phyloP scores from a whole-genome alignment of 768 basidiomycete genomes.

The Melanogaster broomeanus region DNA sequence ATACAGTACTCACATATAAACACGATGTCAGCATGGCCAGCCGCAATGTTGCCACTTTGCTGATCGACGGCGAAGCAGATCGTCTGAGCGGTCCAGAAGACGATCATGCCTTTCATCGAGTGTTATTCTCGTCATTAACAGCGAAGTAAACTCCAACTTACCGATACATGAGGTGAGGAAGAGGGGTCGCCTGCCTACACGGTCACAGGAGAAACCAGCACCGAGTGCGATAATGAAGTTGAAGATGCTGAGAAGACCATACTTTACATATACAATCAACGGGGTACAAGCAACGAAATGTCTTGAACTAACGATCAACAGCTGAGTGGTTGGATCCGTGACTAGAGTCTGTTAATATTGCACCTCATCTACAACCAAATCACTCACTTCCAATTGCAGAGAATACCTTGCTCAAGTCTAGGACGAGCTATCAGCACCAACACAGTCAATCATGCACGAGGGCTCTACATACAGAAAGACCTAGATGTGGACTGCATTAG shows the following conservation, averaged over 20 bases:
- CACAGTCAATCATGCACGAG: background rate
- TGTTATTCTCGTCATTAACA: constrained; percentile 32
- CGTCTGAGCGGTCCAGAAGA: constrained; percentile 42
- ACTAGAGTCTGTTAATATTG: constrained; percentile 26
- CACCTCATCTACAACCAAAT: background rate
- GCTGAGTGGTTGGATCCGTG: constrained; percentile 45
- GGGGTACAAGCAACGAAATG: background rate
- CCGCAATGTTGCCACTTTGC: constrained; percentile 22
- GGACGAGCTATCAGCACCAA: background rate
- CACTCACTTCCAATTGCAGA: constrained; percentile 46
- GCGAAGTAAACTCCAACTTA: constrained; percentile 19
- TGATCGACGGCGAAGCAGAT: constrained; percentile 36
- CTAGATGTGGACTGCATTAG: background rate
- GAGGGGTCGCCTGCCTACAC: constrained; percentile 48
- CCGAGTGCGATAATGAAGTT: constrained; percentile 55
- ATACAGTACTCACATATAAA: constrained; percentile 40
- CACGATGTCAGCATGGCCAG: constrained; percentile 45
- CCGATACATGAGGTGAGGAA: constrained; percentile 50
- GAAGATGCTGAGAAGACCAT: constrained; percentile 55
- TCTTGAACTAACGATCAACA: constrained; percentile 36
- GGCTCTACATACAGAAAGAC: constrained; percentile 29
- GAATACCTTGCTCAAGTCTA: constrained; percentile 56
- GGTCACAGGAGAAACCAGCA: constrained; percentile 51
- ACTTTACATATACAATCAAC: constrained; percentile 29
- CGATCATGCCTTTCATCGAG: constrained; percentile 39